phyloP scores from a whole-genome alignment of 2,329 filamentous ascomycete species.

The Colletotrichum sp. region DNA sequence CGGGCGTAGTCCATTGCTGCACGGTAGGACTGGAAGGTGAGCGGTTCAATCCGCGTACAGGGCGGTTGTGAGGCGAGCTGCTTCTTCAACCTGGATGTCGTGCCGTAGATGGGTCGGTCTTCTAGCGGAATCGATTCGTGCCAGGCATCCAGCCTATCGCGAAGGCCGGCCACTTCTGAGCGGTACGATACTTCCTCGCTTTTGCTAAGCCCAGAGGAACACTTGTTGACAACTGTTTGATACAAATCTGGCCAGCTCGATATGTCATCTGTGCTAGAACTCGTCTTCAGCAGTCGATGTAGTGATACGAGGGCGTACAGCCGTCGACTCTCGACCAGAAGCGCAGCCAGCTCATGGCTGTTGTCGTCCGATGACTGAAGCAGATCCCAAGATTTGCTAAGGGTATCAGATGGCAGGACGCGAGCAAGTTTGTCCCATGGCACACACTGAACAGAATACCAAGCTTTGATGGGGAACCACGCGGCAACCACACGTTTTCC shows the following conservation, averaged over 20 bases:
- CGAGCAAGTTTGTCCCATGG: background rate
- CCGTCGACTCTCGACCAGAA: background rate
- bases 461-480: background rate
- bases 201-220: background rate
- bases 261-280: background rate
- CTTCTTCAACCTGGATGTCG: background rate
- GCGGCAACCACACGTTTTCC: background rate
- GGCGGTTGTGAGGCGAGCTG: fast-evolving
- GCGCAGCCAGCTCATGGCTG: background rate
- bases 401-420: background rate
- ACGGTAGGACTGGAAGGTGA: background rate
- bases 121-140: background rate
- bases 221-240: background rate
- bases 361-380: background rate
- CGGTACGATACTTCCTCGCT: background rate
- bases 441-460: background rate
- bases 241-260: background rate
- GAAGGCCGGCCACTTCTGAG: background rate
- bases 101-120: background rate
- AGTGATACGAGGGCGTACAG: background rate
- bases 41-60: background rate
- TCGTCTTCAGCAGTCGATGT: background rate
- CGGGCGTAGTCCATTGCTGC: background rate
- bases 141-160: background rate
- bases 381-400: background rate